These are phyloP conservation scores for Aspergillus japonicus DNA, from an alignment of 2,329 filamentous ascomycete genomes.

Conservation along the genomic window DNA sequence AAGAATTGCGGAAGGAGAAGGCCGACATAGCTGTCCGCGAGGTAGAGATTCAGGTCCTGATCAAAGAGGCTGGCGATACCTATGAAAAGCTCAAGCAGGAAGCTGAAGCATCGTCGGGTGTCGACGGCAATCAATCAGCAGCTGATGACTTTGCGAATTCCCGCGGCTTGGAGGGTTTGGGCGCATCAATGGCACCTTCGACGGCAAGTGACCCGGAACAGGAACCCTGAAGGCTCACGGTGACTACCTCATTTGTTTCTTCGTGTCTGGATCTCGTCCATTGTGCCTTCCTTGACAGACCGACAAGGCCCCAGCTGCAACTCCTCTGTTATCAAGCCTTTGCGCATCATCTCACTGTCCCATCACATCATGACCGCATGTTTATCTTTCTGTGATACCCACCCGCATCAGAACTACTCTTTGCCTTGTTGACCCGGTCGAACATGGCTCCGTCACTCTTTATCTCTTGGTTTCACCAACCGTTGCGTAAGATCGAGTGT, in stretches of 20 bases:
- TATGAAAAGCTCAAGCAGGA: slow-evolving; percentile 59
- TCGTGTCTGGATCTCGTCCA: background rate
- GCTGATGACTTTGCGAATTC: slow-evolving; percentile 30
- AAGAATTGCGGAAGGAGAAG: slow-evolving; percentile 67
- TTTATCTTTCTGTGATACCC: background rate
- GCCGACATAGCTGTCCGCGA: slow-evolving; percentile 67
- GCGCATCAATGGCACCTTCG: slow-evolving; percentile 29
- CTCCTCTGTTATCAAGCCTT: background rate
- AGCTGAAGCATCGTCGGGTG: slow-evolving; percentile 33
- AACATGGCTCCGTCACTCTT: slow-evolving; percentile 31
- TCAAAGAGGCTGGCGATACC: slow-evolving; percentile 76
- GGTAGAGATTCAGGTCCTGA: slow-evolving; percentile 72
- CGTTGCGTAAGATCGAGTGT: slow-evolving; percentile 19
- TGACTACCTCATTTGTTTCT: background rate
- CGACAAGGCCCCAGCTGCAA: background rate
- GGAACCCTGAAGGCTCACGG: slow-evolving; percentile 9
- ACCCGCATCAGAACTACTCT: background rate
- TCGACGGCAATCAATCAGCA: slow-evolving; percentile 25
- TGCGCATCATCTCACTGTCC: background rate
- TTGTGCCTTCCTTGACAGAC: background rate
- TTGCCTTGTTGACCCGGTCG: slow-evolving; percentile 4
- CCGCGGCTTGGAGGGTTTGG: slow-evolving; percentile 41
- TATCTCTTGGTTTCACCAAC: slow-evolving; percentile 31
- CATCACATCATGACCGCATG: background rate
- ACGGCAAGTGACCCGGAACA: slow-evolving; percentile 24